A percentile compares a stretch with the other conserved stretches of the same genome.
phyloP scores from a whole-genome alignment of 768 basidiomycete species.

The Lactarius pseudohatsudake region DNA sequence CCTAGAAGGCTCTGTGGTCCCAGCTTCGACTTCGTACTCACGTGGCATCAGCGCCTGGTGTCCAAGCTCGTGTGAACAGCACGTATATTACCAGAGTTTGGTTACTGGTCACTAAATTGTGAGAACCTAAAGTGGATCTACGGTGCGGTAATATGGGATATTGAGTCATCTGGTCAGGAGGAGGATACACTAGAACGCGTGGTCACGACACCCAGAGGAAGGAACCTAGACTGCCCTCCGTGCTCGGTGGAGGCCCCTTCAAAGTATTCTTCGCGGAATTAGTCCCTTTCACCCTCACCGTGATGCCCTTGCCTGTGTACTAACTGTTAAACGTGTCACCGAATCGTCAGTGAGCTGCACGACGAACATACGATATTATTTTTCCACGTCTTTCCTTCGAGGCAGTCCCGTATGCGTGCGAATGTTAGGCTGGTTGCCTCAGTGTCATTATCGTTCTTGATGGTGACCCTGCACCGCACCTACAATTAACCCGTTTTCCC shows the following conservation, averaged over 20 bases:
- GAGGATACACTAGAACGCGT: not conserved
- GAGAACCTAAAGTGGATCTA: not conserved
- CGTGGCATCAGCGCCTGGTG: not conserved
- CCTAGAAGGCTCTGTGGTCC: not conserved
- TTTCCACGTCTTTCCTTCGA: too few relatives aligned
- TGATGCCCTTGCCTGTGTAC: not conserved
- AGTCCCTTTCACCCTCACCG: not conserved
- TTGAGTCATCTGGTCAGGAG: constrained; percentile 10
- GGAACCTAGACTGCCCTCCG: not conserved
- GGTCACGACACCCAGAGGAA: not conserved
- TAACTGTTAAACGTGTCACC: not conserved
- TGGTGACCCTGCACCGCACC: not conserved
- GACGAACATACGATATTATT: not conserved
- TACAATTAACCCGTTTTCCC: constrained; percentile 2
- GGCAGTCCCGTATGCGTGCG: not conserved
- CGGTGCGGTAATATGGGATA: not conserved
- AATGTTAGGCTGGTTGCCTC: too few relatives aligned
- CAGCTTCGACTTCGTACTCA: not conserved
- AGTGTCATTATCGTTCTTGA: not conserved
- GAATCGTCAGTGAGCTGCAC: not conserved
- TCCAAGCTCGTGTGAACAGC: not conserved
- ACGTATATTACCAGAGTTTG: not conserved
- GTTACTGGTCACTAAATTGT: not conserved
- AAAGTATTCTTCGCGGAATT: not conserved
- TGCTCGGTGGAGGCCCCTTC: not conserved